These are phyloP conservation scores for Blechomonas ayalai DNA, from an alignment of 208 protist genomes.

Conservation along the genomic window DNA sequence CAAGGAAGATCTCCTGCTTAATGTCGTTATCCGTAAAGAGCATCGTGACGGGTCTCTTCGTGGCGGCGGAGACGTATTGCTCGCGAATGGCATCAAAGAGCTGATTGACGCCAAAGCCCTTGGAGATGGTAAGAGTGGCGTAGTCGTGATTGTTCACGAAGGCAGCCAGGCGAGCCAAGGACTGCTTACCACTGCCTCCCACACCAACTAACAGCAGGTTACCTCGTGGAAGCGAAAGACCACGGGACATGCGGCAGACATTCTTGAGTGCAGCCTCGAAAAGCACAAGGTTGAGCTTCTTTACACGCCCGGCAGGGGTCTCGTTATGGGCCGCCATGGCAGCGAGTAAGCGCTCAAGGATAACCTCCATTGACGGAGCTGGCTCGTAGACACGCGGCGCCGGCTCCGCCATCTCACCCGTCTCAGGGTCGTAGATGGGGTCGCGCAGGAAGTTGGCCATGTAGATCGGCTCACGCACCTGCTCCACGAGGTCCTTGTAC, in stretches of 20 bases:
- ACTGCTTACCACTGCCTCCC: slow-evolving; percentile 91
- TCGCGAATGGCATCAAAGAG: slow-evolving; percentile 92
- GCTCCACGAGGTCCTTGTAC: slow-evolving; percentile 77
- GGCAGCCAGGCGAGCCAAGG: slow-evolving; percentile 83
- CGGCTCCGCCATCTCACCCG: slow-evolving; percentile 82
- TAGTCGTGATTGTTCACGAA: slow-evolving; percentile 87
- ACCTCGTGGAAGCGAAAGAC: slow-evolving; percentile 87
- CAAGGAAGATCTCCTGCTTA: slow-evolving; percentile 97
- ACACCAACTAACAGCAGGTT: slow-evolving; percentile 93
- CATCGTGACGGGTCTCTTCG: slow-evolving; percentile 89
- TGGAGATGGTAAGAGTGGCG: slow-evolving; percentile 88
- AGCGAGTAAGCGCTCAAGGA: slow-evolving; percentile 66
- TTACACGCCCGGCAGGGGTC: slow-evolving; percentile 64
- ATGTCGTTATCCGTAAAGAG: slow-evolving; percentile 98
- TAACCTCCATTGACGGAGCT: slow-evolving; percentile 71
- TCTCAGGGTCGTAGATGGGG: slow-evolving; percentile 85
- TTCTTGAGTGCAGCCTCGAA: slow-evolving; percentile 95
- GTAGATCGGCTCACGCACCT: slow-evolving; percentile 75
- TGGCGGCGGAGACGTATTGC: slow-evolving; percentile 84
- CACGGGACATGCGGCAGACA: slow-evolving; percentile 90
- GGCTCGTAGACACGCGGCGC: slow-evolving; percentile 94
- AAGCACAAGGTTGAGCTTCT: slow-evolving; percentile 91
- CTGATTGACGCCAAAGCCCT: slow-evolving; percentile 92
- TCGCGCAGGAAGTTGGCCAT: slow-evolving; percentile 95
- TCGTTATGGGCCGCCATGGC: slow-evolving; percentile 89